Base-by-base conservation (phyloP, 345 rosid genomes). In the Syzygium jambos region DNA sequence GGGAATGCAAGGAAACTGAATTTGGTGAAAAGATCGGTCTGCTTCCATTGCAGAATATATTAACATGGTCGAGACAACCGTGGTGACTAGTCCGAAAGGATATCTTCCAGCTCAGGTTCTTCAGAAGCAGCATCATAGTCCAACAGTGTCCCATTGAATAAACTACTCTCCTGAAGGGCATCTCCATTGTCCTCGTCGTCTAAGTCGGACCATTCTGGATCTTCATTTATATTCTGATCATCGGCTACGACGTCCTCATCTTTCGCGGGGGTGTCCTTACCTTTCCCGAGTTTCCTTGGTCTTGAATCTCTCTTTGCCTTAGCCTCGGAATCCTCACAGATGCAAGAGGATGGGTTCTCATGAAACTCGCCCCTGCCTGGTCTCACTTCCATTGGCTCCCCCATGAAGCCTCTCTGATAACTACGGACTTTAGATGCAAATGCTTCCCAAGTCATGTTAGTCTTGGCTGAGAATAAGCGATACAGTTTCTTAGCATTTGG, bases 311-410 rank as follows among this genome's bases (percentile, higher is more conserved):
- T 88, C 85, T 86, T 93, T 55, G 90, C 90, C 89, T 91, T 92
- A 63, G 92, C 95, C 84, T 90, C 90, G 3, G 93, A 87, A 86
- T 93, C 94, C 91, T 94, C 96, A 78, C 99, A 98, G 87, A 98
- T 94, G 93, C 99, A 98, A 86, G 95, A 65, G 11, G 97, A 89
- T 7, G 99, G 99, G 88, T 98, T 98, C 95, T 98, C 99, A 86
- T 96, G 99, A 91, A 98, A 98, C 92, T 95, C 99, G 78, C 99
- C 99, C 92, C 99, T 94, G 84, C 99, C 99, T 0, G 97, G 93
- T 92, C 97, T 93, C 29, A 94, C 96, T 89, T 98, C 99, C 86
- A 94, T 98, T 34, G 99, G 99, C 89, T 93, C 96, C 87, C 99
- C 99, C 98, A 98, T 95, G 92, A 96, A 98, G 85, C 98, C 99